Evolutionary conservation across 2,329 filamentous ascomycete species (phyloP).

Genomic region (Verticillium klebahnii): DNA sequence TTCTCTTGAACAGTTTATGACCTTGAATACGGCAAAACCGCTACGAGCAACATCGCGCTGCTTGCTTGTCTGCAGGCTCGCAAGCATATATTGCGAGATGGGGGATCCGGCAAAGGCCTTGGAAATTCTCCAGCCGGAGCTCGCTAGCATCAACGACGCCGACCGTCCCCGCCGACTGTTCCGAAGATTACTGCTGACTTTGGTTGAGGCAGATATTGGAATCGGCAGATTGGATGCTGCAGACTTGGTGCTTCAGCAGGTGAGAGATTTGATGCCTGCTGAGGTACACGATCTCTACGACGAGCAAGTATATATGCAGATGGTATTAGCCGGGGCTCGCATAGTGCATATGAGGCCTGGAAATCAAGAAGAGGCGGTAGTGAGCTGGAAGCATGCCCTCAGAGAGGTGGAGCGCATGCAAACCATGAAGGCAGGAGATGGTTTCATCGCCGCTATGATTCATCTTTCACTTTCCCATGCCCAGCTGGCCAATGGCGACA

Average conservation of each 20-base stretch:
- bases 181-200: conserved; percentile 18
- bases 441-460: conserved; percentile 20
- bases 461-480: conserved; percentile 24
- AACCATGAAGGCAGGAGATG: conserved; percentile 16
- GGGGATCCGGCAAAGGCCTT: conserved; percentile 17
- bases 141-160: conserved; percentile 11
- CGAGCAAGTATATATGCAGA: conserved; percentile 24
- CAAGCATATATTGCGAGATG: conserved; percentile 23
- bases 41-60: conserved; percentile 19
- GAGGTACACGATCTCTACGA: conserved; percentile 24
- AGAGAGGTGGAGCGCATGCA: conserved; percentile 15
- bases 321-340: conserved; percentile 19
- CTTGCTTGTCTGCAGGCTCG: conserved; percentile 20
- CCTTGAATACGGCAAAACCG: conserved; percentile 17
- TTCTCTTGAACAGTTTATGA: conserved; percentile 24
- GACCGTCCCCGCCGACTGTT: conserved; percentile 16
- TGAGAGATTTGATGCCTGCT: conserved; percentile 13
- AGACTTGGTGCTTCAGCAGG: conserved; percentile 7
- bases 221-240: conserved; percentile 12
- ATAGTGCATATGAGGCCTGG: conserved; percentile 12
- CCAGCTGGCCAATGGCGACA: conserved; percentile 16
- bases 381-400: conserved; percentile 14
- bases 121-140: conserved; percentile 16
- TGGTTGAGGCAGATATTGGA: conserved; percentile 19
- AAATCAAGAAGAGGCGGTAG: conserved; percentile 12